Base-by-base conservation (phyloP, 345 rosid species). In the Pseudoturritis turrita region DNA sequence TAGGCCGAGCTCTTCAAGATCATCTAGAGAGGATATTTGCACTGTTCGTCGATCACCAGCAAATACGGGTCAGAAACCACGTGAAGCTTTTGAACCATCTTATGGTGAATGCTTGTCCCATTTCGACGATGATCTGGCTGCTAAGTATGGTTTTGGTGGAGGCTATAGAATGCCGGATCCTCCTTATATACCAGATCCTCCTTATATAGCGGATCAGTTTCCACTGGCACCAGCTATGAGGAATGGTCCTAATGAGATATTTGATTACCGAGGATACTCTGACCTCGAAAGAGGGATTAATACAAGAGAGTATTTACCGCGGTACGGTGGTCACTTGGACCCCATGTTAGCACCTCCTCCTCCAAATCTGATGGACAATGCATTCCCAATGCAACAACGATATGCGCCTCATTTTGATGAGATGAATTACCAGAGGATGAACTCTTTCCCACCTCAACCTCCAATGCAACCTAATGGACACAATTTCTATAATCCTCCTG, bases 371-470 rank as follows among this genome's bases (percentile, higher is more conserved):
- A 76, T 65, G 74, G 77, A 74, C 61, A 63, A 40, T 62, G 23
- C 79, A 50, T 83, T 89, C 7, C 62, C 83, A 2, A 79, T 79
- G 80, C 90, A 86, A 65, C 89, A 86, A 62, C 83, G 86, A 4
- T 90, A 90, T 74, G 82, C 87, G 1, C 86, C 94, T 10, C 84
- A 74, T 8, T 69, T 89, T 28, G 86, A 86, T 78, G 96, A 80
- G 58, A 41, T 85, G 74, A 86, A 86, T 75, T 77, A 77, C 52
- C 18, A 70, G 21, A 84, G 85, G 80, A 78, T 78, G 71, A 68
- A 63, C 60, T 47, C 62, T 19, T 46, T 63, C 19, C 79, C 79
- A 65, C 57, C 83, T 11, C 84, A 81, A 65, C 81, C 81, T 45
- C 78, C 80, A 1, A 21, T 58, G 70, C 77, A 65, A 43, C 52